These are phyloP conservation scores for Durio zibethinus DNA, from an alignment of 345 rosid species.

Conservation along the genomic window DNA sequence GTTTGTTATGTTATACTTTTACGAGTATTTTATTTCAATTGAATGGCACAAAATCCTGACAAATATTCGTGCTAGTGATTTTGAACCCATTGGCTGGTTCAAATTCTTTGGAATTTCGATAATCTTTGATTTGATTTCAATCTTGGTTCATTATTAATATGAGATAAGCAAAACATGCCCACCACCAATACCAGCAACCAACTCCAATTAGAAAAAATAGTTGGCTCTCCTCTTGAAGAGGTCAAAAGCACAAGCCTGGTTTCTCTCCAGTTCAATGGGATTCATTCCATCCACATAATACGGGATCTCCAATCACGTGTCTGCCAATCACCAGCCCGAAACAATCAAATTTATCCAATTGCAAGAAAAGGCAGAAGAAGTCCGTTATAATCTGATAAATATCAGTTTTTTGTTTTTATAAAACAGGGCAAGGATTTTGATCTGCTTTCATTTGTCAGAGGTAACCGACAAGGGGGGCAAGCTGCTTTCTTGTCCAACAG, in stretches of 20 bases:
- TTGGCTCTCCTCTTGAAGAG: conserved; percentile 15
- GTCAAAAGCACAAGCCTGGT: conserved; percentile 31
- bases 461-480: not conserved
- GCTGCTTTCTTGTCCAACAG: conserved; percentile 2
- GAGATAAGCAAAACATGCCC: not conserved
- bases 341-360: conserved; percentile 16
- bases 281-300: conserved; percentile 25
- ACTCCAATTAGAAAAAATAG: not conserved
- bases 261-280: conserved; percentile 20
- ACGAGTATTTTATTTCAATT: too few species aligned
- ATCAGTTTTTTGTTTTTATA: conserved; percentile 17
- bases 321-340: conserved; percentile 13
- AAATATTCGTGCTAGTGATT: too few species aligned
- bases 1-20: too few species aligned
- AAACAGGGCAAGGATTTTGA: conserved; percentile 26
- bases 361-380: conserved; percentile 21
- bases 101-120: too few species aligned
- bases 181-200: not conserved
- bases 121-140: not conserved
- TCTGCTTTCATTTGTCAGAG: conserved; percentile 29
- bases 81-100: too few species aligned
- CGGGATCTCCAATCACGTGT: conserved; percentile 57
- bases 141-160: not conserved
- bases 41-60: too few species aligned
- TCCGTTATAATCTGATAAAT: conserved; percentile 21